Percentiles rank a stretch among this genome's conserved stretches.
Conservation (phyloP, 2,329 filamentous ascomycete species). For the Colletotrichum sp. region DNA sequence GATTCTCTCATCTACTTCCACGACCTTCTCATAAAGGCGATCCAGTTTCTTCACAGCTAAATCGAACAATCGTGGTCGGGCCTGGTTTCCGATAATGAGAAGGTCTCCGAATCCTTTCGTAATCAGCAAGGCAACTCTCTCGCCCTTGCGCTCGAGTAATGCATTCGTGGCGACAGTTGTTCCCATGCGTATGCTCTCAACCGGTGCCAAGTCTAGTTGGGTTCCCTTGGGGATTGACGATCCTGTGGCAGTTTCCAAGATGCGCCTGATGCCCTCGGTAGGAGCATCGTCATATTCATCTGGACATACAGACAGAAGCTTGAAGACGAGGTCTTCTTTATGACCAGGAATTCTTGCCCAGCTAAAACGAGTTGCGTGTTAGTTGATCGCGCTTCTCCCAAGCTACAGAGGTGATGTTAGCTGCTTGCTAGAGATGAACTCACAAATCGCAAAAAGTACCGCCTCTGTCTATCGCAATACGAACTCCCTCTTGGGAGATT, state of each 20-base stretch:
- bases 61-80: conserved; percentile 75
- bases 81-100: conserved; percentile 75
- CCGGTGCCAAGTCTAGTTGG: conserved; percentile 35
- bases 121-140: conserved; percentile 72
- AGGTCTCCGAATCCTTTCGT: conserved; percentile 77
- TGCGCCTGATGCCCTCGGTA: conserved; percentile 70
- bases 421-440: background rate
- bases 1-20: conserved; percentile 76
- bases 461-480: background rate
- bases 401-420: background rate
- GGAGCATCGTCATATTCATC: conserved; percentile 76
- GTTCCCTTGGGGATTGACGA: conserved; percentile 4
- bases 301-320: conserved; percentile 74
- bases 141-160: conserved; percentile 74
- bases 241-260: conserved; percentile 36
- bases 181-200: conserved; percentile 77
- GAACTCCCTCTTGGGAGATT: background rate
- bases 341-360: conserved; percentile 55
- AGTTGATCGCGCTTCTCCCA: background rate
- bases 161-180: conserved; percentile 82
- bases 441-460: background rate
- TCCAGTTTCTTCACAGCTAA: conserved; percentile 72
- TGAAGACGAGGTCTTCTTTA: conserved; percentile 69
- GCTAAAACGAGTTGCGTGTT: background rate
- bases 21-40: conserved; percentile 70